These are phyloP conservation scores for Plectosphaerella sp. DNA, from an alignment of 2,329 filamentous ascomycete species.

Conservation along the genomic window DNA sequence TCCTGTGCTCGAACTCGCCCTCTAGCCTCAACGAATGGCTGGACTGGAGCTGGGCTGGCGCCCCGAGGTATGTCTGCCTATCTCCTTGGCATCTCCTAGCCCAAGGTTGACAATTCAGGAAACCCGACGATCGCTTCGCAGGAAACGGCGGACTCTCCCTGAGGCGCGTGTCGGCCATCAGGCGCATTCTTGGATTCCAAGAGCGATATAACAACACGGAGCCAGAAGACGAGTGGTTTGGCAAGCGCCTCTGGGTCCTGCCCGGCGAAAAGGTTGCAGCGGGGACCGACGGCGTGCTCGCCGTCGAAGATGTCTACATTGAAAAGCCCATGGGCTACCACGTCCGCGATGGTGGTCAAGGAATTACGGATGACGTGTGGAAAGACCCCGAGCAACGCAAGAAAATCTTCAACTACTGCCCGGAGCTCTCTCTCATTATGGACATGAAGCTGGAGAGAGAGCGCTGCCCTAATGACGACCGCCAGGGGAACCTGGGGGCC, in stretches of 20 bases:
- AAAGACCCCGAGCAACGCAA: constrained; percentile 35
- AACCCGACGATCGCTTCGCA: constrained; percentile 36
- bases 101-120: constrained; percentile 19
- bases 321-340: constrained; percentile 52
- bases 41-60: constrained; percentile 50
- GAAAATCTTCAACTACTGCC: constrained; percentile 50
- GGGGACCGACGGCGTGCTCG: constrained; percentile 34
- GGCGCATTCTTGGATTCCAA: constrained; percentile 42
- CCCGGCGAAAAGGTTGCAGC: constrained; percentile 44
- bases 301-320: constrained; percentile 45
- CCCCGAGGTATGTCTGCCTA: constrained; percentile 33
- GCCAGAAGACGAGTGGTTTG: constrained; percentile 54
- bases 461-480: constrained; percentile 33
- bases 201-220: constrained; percentile 43
- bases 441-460: constrained; percentile 51
- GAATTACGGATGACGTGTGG: constrained; percentile 42
- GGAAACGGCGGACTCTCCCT: constrained; percentile 52
- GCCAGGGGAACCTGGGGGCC: constrained; percentile 16
- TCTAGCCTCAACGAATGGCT: constrained; percentile 49
- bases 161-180: constrained; percentile 46
- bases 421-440: constrained; percentile 50
- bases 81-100: neutral
- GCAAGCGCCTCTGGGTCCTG: constrained; percentile 39
- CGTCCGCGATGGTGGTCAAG: constrained; percentile 35
- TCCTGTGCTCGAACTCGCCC: constrained; percentile 50